Percentiles rank a stretch among this genome's conserved stretches.
Conservation (phyloP, 345 rosid genomes). For the Eucalyptus virginea region DNA sequence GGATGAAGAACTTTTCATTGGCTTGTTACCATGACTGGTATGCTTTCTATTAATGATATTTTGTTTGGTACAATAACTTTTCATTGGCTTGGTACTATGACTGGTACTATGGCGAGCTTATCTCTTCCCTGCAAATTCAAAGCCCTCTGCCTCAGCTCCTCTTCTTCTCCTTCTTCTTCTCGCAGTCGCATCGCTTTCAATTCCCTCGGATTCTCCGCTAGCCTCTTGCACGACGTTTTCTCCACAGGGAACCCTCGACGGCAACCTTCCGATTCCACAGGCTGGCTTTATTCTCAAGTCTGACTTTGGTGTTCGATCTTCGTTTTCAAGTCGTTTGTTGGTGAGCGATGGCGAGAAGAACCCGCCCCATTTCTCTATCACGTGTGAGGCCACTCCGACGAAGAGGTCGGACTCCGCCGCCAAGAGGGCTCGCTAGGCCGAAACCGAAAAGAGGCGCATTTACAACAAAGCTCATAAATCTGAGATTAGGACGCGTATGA, state of each 20-base stretch:
- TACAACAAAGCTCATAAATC: slow-evolving; percentile 6
- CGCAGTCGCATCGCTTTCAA: no score
- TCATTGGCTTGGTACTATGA: no score
- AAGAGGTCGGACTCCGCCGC: slow-evolving; percentile 76
- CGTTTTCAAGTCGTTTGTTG: slow-evolving; percentile 26
- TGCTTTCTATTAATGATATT: no score
- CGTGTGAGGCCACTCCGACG: slow-evolving; percentile 64
- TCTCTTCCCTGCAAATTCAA: no score
- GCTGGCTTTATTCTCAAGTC: neutral
- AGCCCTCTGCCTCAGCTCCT: no score
- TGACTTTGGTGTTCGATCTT: neutral
- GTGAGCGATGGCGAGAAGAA: slow-evolving; percentile 20
- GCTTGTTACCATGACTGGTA: no score
- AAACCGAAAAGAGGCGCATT: slow-evolving; percentile 75
- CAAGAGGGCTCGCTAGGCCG: slow-evolving; percentile 72
- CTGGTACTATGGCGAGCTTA: no score
- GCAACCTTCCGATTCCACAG: neutral
- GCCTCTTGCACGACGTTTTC: slow-evolving; percentile 7
- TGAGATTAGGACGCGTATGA: no score
- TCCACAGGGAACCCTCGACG: neutral
- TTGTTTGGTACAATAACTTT: no score
- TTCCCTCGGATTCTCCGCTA: no score
- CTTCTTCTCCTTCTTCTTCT: no score
- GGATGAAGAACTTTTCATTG: no score
- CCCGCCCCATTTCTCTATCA: slow-evolving; percentile 32